Conservation (phyloP, 2,329 filamentous ascomycete genomes). For the Epichloe gansuensis region DNA sequence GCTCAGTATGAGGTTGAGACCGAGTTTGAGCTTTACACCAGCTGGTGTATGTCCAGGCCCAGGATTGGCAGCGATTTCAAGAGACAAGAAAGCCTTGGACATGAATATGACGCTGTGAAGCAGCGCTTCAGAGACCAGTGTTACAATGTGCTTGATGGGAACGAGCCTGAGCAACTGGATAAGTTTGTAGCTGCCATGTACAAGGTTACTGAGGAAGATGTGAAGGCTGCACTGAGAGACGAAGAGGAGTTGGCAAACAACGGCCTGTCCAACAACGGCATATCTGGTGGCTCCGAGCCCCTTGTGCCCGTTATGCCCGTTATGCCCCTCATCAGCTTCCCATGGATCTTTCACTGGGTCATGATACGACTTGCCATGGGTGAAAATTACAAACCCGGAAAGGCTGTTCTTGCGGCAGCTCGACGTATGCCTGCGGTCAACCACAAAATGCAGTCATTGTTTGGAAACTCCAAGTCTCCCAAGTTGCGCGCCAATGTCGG, state of each 20-base stretch:
- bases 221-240: conserved; percentile 39
- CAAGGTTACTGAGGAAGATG: conserved; percentile 61
- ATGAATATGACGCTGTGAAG: conserved; percentile 53
- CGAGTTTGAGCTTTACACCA: conserved; percentile 86
- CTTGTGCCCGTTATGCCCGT: conserved; percentile 26
- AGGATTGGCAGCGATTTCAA: conserved; percentile 69
- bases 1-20: conserved; percentile 71
- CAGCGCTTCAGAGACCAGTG: conserved; percentile 57
- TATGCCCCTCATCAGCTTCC: conserved; percentile 83
- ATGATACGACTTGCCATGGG: conserved; percentile 22
- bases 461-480: background rate
- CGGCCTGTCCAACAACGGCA: background rate
- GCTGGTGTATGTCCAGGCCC: conserved; percentile 69
- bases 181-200: conserved; percentile 84
- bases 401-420: conserved; percentile 8
- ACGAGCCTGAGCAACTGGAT: conserved; percentile 46
- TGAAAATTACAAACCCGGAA: conserved; percentile 12
- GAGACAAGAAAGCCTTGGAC: conserved; percentile 69
- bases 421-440: conserved; percentile 1
- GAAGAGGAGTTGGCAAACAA: conserved; percentile 22
- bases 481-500: background rate
- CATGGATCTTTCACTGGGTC: conserved; percentile 74
- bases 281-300: background rate
- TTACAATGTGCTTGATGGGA: conserved; percentile 48
- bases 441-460: background rate